A percentile compares a stretch with the other conserved stretches of the same genome.
Conservation (phyloP, 805 yeast species). For the Candida palmyrensis region DNA sequence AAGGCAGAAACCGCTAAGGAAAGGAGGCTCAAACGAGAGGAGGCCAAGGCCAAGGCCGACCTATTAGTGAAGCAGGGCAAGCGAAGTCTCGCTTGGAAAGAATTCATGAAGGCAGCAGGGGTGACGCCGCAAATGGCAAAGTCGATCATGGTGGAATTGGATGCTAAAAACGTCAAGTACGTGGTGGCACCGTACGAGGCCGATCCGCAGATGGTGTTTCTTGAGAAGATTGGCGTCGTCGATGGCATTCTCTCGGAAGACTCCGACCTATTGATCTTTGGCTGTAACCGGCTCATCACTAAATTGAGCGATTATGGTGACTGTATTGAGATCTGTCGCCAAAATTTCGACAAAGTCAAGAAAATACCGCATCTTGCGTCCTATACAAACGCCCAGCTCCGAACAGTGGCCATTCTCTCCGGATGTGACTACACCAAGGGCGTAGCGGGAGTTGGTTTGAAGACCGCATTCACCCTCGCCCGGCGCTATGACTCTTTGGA, state of each 20-base stretch:
- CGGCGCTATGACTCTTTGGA: slow-evolving; percentile 47
- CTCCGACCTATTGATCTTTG: slow-evolving; percentile 87
- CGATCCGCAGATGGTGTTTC: slow-evolving; percentile 91
- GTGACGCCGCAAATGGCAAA: slow-evolving; percentile 91
- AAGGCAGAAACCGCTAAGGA: slow-evolving; percentile 69
- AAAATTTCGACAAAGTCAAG: slow-evolving; percentile 45
- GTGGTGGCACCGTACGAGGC: slow-evolving; percentile 98
- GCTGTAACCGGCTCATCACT: slow-evolving; percentile 70
- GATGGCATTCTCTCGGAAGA: slow-evolving; percentile 92
- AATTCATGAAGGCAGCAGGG: slow-evolving; percentile 74
- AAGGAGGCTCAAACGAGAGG: slow-evolving; percentile 52
- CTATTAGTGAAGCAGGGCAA: slow-evolving; percentile 50
- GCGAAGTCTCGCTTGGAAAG: slow-evolving; percentile 55
- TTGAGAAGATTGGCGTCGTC: slow-evolving; percentile 69
- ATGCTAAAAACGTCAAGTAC: slow-evolving; percentile 50
- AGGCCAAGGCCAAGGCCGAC: slow-evolving; percentile 54
- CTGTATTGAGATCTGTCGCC: slow-evolving; percentile 64
- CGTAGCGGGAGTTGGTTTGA: slow-evolving; percentile 72
- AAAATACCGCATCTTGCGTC: slow-evolving; percentile 45
- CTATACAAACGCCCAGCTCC: slow-evolving; percentile 52
- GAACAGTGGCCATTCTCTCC: slow-evolving; percentile 79
- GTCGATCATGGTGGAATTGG: slow-evolving; percentile 69
- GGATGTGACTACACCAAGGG: slow-evolving; percentile 98
- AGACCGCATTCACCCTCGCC: slow-evolving; percentile 64
- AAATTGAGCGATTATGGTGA: slow-evolving; percentile 73